These are phyloP conservation scores for Skeletonema costatum DNA, from an alignment of 108 stramenopile genomes.

Conservation along the genomic window DNA sequence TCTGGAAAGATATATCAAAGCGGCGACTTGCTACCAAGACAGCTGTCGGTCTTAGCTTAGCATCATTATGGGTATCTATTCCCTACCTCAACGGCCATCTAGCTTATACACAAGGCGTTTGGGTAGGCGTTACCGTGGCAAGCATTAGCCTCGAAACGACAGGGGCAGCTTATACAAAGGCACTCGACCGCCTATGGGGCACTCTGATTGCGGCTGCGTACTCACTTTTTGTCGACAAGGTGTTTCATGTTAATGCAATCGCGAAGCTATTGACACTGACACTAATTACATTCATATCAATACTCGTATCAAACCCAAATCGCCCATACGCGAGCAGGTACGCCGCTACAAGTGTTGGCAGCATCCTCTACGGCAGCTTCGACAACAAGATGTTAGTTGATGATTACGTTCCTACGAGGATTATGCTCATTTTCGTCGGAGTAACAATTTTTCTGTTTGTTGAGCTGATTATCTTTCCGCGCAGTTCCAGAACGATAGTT, in stretches of 20 bases:
- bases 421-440: constrained; percentile 57
- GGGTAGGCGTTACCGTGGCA: constrained; percentile 59
- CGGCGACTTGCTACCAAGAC: constrained; percentile 52
- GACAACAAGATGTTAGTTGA: constrained; percentile 28
- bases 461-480: constrained; percentile 46
- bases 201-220: constrained; percentile 53
- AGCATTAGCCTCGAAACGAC: constrained; percentile 47
- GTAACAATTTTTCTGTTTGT: constrained; percentile 42
- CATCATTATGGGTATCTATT: constrained; percentile 48
- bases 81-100: constrained; percentile 42
- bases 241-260: constrained; percentile 27
- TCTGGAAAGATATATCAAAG: constrained; percentile 31
- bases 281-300: constrained; percentile 40
- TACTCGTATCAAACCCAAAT: constrained; percentile 35
- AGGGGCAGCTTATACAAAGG: constrained; percentile 46
- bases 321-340: constrained; percentile 49
- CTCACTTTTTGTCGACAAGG: constrained; percentile 42
- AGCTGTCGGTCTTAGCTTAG: constrained; percentile 49
- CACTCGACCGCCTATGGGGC: constrained; percentile 53
- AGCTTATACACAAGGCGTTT: constrained; percentile 42
- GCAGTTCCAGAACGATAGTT: constrained; percentile 40
- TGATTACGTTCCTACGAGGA: constrained; percentile 47
- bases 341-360: constrained; percentile 48
- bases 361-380: constrained; percentile 51
- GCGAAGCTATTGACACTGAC: constrained; percentile 36